A percentile compares a stretch with the other conserved stretches of the same genome.
phyloP scores from a whole-genome alignment of 108 stramenopile species.

The Licmophora abbreviata region DNA sequence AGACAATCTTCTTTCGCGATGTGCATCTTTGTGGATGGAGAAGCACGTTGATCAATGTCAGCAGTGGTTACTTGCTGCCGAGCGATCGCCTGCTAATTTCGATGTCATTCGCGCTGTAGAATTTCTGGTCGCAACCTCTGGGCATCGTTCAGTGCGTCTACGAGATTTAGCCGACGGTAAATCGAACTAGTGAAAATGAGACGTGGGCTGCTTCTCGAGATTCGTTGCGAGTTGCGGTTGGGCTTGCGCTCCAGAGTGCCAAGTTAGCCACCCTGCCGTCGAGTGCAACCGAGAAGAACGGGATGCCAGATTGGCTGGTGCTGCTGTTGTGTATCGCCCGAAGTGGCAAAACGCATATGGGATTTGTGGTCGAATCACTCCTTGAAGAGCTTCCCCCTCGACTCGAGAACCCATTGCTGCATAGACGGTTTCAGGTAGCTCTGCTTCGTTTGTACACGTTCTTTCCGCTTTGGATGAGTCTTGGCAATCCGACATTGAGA shows the following conservation, averaged over 20 bases:
- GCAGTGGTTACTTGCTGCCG: constrained; percentile 29
- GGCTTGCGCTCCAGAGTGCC: too few relatives aligned
- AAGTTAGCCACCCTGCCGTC: too few relatives aligned
- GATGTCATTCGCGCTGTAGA: constrained; percentile 21
- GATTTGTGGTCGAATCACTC: constrained; percentile 18
- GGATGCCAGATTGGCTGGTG: constrained; percentile 35
- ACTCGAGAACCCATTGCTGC: constrained; percentile 4
- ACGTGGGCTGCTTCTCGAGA: constrained; percentile 1
- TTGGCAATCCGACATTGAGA: constrained; percentile 32
- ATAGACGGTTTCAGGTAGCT: constrained; percentile 7
- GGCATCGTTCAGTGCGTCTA: constrained; percentile 13
- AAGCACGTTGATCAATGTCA: constrained; percentile 29
- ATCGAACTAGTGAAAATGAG: not conserved
- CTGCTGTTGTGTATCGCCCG: constrained; percentile 31
- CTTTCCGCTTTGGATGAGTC: constrained; percentile 32
- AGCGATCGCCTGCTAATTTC: constrained; percentile 3
- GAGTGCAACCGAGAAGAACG: constrained; percentile 10
- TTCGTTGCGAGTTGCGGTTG: constrained; percentile 1
- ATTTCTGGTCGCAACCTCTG: constrained; percentile 30
- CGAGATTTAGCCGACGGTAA: constrained; percentile 3
- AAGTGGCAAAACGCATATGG: constrained; percentile 20
- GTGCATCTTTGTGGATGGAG: constrained; percentile 30
- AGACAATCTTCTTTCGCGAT: constrained; percentile 31
- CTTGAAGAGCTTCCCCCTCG: constrained; percentile 20
- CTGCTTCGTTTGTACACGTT: constrained; percentile 48